These are phyloP conservation scores for Lepidium sativum DNA, from an alignment of 345 rosid species.

Conservation along the genomic window DNA sequence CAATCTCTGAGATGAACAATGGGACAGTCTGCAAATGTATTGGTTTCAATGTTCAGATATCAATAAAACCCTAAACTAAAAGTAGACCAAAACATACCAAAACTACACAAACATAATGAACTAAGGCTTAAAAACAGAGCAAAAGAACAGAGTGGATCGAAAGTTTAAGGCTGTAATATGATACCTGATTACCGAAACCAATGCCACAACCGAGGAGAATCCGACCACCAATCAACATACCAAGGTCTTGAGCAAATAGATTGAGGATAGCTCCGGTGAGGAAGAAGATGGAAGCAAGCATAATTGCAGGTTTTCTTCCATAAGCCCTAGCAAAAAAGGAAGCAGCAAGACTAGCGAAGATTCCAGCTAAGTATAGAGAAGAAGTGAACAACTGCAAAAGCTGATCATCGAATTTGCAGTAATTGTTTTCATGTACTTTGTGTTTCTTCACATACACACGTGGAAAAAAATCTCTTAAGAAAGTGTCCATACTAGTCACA, in stretches of 20 bases:
- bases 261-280: slow-evolving; percentile 48
- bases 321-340: slow-evolving; percentile 30
- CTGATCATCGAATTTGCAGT: slow-evolving; percentile 61
- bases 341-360: slow-evolving; percentile 41
- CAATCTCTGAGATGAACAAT: slow-evolving; percentile 70
- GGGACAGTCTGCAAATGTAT: slow-evolving; percentile 53
- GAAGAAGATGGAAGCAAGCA: slow-evolving; percentile 55
- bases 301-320: slow-evolving; percentile 52
- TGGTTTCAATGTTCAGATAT: background rate
- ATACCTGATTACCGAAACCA: slow-evolving; percentile 74
- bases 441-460: slow-evolving; percentile 56
- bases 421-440: slow-evolving; percentile 48
- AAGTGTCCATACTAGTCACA: slow-evolving; percentile 73
- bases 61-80: background rate
- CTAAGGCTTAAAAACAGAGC: background rate
- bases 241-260: slow-evolving; percentile 29
- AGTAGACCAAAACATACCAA: background rate
- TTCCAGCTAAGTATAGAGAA: slow-evolving; percentile 69
- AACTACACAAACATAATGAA: background rate
- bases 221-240: slow-evolving; percentile 56
- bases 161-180: background rate
- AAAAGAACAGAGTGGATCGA: background rate
- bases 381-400: slow-evolving; percentile 68
- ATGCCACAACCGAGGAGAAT: slow-evolving; percentile 54
- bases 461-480: slow-evolving; percentile 54